Evolutionary conservation across 129 eudicot genomes (phyloP).

Genomic region (Silybum marianum): DNA sequence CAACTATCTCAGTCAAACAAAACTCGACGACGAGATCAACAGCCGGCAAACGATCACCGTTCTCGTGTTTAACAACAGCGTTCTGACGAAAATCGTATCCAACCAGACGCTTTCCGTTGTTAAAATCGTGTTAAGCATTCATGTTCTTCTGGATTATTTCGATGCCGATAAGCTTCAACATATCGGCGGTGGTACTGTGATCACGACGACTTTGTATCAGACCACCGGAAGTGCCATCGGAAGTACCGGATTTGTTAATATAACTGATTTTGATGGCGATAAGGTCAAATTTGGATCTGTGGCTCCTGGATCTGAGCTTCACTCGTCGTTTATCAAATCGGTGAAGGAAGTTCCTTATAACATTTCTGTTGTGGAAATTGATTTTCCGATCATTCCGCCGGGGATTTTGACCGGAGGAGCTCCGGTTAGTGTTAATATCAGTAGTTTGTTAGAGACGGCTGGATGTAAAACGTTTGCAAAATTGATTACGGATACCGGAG

Average conservation of each 20-base stretch:
- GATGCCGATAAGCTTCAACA: conserved; percentile 59
- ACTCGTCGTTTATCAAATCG: conserved; percentile 45
- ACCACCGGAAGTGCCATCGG: conserved; percentile 73
- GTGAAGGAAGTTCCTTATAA: conserved; percentile 62
- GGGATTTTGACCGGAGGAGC: conserved; percentile 48
- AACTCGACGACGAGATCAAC: conserved; percentile 74
- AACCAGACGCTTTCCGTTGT: conserved; percentile 52
- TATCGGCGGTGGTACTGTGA: conserved; percentile 56
- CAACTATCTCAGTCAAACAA: conserved; percentile 55
- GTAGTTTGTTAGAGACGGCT: conserved; percentile 49
- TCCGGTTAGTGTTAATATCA: conserved; percentile 42
- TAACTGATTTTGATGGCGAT: conserved; percentile 69
- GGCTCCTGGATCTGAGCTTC: conserved; percentile 43
- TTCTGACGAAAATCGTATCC: conserved; percentile 38
- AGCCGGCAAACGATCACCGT: conserved; percentile 63
- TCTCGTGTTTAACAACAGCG: conserved; percentile 53
- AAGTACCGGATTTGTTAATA: conserved; percentile 61
- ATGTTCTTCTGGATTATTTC: conserved; percentile 68
- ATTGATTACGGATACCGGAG: conserved; percentile 49
- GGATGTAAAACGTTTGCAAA: conserved; percentile 66
- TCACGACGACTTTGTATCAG: conserved; percentile 71
- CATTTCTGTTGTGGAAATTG: conserved; percentile 73
- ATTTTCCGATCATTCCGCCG: conserved; percentile 51
- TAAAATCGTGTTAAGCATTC: conserved; percentile 62
- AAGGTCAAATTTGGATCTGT: conserved; percentile 77